Evolutionary conservation across 2,329 filamentous ascomycete genomes (phyloP).

Genomic region (Cercospora berteroae): DNA sequence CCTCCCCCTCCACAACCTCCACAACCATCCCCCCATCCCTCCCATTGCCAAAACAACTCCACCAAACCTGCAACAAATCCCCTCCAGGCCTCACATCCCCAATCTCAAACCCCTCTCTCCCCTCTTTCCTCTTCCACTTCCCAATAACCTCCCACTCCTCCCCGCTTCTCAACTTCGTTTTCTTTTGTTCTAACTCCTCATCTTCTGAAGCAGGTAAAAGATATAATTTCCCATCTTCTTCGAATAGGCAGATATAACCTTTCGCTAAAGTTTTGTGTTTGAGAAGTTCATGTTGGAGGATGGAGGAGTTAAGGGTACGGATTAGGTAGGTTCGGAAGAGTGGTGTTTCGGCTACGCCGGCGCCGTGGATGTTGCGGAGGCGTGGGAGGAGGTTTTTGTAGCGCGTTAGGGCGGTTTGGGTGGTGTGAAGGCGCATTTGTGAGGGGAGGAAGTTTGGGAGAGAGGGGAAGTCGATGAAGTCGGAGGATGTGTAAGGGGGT

Average conservation of each 20-base stretch:
- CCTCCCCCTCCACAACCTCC: not conserved
- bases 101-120: not conserved
- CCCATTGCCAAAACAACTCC: not conserved
- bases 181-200: not conserved
- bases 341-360: not conserved
- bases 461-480: not conserved
- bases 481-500: not conserved
- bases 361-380: not conserved
- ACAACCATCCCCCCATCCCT: not conserved
- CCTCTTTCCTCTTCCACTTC: not conserved
- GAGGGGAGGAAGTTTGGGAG: not conserved
- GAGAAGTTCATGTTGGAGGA: not conserved
- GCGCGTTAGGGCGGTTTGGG: not conserved
- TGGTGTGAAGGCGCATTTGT: not conserved
- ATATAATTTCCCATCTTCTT: not conserved
- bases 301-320: not conserved
- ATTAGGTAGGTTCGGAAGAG: not conserved
- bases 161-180: not conserved
- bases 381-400: not conserved
- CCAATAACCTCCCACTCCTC: constrained; percentile 1
- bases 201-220: not conserved
- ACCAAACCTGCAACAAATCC: not conserved
- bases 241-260: not conserved
- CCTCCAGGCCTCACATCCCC: not conserved
- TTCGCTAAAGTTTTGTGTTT: not conserved